Evolutionary conservation across 1,284 basidiomycete genomes (phyloP).

Genomic region (Amylostereum chailletii): DNA sequence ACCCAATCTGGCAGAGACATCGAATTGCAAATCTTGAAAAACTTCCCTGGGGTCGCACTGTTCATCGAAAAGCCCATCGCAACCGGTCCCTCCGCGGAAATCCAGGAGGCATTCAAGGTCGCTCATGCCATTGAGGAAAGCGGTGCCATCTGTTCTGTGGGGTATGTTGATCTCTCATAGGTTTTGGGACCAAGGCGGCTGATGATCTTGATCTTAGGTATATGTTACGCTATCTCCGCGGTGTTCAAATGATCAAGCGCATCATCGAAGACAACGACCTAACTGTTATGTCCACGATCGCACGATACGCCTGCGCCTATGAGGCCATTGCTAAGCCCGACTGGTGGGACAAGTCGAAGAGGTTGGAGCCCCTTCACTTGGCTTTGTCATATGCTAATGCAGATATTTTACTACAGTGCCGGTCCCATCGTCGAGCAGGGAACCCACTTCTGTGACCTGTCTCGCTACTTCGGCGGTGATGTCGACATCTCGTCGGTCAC

Average conservation of each 20-base stretch:
- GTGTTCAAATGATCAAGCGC: conserved; percentile 96
- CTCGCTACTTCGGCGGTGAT: conserved; percentile 97
- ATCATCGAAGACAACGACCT: conserved; percentile 93
- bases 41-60: conserved; percentile 86
- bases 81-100: conserved; percentile 69
- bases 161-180: conserved; percentile 36
- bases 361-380: conserved; percentile 29
- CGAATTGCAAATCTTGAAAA: conserved; percentile 83
- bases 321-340: conserved; percentile 84
- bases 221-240: conserved; percentile 91
- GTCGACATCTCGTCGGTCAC: conserved; percentile 81
- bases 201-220: conserved; percentile 36
- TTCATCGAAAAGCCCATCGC: conserved; percentile 95
- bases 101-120: conserved; percentile 60
- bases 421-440: conserved; percentile 97
- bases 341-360: conserved; percentile 97
- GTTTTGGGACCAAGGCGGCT: not conserved
- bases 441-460: conserved; percentile 87
- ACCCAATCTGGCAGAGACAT: conserved; percentile 76
- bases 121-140: conserved; percentile 61
- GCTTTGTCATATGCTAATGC: not conserved
- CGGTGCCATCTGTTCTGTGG: conserved; percentile 82
- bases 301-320: conserved; percentile 93
- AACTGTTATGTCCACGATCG: conserved; percentile 95
- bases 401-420: conserved; percentile 35